These are phyloP conservation scores for Colletotrichum somersetense DNA, from an alignment of 2,329 filamentous ascomycete species.

Conservation along the genomic window DNA sequence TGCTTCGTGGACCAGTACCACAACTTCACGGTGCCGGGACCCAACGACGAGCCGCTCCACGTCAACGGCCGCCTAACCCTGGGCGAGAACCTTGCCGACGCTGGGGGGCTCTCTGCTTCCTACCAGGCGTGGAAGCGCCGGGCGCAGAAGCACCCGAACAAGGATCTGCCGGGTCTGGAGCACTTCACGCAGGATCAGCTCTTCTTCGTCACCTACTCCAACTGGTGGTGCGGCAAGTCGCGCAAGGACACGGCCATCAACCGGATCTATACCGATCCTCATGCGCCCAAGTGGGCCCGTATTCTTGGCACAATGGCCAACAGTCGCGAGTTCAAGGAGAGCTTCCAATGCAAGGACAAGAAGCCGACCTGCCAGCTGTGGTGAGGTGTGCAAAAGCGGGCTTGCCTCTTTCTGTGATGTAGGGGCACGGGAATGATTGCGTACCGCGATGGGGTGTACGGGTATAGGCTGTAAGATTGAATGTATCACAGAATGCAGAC, in stretches of 20 bases:
- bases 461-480: slow-evolving; percentile 11
- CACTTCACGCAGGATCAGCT: slow-evolving; percentile 75
- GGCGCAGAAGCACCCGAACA: slow-evolving; percentile 62
- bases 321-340: slow-evolving; percentile 74
- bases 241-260: slow-evolving; percentile 69
- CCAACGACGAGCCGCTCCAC: slow-evolving; percentile 68
- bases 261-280: slow-evolving; percentile 72
- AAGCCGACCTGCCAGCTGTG: slow-evolving; percentile 46
- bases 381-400: slow-evolving; percentile 8
- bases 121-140: slow-evolving; percentile 75
- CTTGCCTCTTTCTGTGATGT: background rate
- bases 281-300: slow-evolving; percentile 73
- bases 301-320: slow-evolving; percentile 75
- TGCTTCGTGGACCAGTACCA: slow-evolving; percentile 78
- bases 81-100: slow-evolving; percentile 79
- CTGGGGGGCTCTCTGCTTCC: slow-evolving; percentile 73
- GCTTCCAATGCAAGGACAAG: slow-evolving; percentile 74
- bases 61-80: slow-evolving; percentile 74
- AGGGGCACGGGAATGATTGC: background rate
- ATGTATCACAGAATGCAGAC: slow-evolving; percentile 18
- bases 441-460: background rate
- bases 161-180: slow-evolving; percentile 70
- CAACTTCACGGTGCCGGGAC: slow-evolving; percentile 69
- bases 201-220: slow-evolving; percentile 76
- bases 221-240: slow-evolving; percentile 76